Evolutionary conservation across 306 rosid genomes (phyloP).

Genomic region (Alnus glutinosa): DNA sequence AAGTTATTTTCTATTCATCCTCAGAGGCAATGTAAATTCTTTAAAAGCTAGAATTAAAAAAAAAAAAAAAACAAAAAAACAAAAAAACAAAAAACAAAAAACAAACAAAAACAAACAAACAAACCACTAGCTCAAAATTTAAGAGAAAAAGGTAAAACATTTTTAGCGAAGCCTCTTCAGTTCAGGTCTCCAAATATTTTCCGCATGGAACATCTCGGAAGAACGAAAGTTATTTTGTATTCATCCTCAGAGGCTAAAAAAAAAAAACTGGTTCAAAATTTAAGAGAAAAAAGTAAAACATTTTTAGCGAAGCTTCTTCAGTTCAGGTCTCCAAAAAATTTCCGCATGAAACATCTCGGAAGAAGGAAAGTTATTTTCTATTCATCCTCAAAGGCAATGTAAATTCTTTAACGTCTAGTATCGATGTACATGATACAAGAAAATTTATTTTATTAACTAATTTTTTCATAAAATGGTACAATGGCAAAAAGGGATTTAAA

Average conservation of each 20-base stretch:
- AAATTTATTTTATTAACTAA: neutral
- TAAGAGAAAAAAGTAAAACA: neutral
- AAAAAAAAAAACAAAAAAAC: neutral
- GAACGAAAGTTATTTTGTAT: constrained; percentile 50
- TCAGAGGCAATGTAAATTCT: constrained; percentile 31
- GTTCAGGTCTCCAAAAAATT: constrained; percentile 61
- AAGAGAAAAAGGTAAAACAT: neutral
- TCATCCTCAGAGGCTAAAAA: constrained; percentile 50
- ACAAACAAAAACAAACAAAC: neutral
- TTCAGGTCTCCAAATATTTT: constrained; percentile 59
- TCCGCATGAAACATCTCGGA: constrained; percentile 47
- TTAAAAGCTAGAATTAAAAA: neutral
- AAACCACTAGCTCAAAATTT: neutral
- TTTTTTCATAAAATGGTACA: neutral
- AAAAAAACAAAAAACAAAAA: too few species aligned
- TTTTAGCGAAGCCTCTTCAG: constrained; percentile 42
- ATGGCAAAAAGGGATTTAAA: neutral
- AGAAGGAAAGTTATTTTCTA: constrained; percentile 37
- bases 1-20: constrained; percentile 47
- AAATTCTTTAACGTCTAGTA: neutral
- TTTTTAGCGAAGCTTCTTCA: constrained; percentile 36
- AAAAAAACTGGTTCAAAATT: neutral
- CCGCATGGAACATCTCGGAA: constrained; percentile 50
- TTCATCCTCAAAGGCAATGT: constrained; percentile 49
- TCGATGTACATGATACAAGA: neutral